Base-by-base conservation (phyloP, 1,284 basidiomycete species). In the Trichosporon coremiiforme region DNA sequence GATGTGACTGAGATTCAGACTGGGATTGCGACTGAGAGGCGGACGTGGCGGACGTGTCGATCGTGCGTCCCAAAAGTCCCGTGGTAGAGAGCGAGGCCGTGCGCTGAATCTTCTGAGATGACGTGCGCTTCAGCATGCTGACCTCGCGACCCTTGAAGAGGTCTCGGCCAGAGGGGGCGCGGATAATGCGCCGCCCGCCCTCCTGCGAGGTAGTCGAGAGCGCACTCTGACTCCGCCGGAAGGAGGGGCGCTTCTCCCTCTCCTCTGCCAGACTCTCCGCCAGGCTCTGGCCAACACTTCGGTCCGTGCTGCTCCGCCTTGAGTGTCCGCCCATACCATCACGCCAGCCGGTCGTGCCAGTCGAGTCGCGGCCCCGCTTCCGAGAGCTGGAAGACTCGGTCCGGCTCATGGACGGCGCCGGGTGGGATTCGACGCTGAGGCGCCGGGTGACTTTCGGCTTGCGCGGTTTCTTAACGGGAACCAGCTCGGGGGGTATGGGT, bases 131-230 rank as follows among this genome's bases (percentile, higher is more conserved):
- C n/a, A 70, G 38, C 5, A 70, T 38, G 5, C 68, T 65, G 9
- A 71, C 62, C 53, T 71, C 65, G 60, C 70, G 67, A 8, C 67
- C 67, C 41, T 68, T 68, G 67, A 81, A 80, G 55, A 81, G 63
- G 38, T 79, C 78, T 64, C 76, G 78, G n/a, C 77, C 76, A 68
- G 79, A 81, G 31, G 79, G 75, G 0, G 75, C 76, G 20, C 80
- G 72, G 25, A 69, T 57, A 15, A 67, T 41, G 12, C 36, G 4
- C 5, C 38, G 35, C 22, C 22, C 38, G 62, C 20, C 1, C 47
- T 47, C 47, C 38, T 41, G 38, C 36, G 63, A 17, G 36, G 63
- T 5, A 2, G 22, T 63, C 35, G 25, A 45, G 10, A 64, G 8
- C 25, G 25, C 53, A 31, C 13, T 63, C 13, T 36, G 22, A 10